Base-by-base conservation (phyloP, 139 green algal species). In the Chlorella vulgaris region DNA sequence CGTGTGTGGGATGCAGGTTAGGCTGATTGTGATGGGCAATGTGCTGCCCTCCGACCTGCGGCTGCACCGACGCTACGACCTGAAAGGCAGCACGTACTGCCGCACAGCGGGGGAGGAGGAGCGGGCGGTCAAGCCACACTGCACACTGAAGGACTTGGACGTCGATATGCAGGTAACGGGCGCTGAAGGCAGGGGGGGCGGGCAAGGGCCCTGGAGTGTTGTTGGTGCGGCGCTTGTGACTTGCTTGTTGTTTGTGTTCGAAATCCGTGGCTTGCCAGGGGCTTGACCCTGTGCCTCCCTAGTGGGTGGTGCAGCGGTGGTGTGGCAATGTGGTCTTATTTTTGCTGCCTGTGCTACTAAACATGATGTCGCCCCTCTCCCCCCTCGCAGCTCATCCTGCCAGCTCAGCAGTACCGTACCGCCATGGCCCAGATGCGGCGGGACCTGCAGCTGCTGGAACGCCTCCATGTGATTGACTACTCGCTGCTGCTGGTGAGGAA, bases 11-110 rank as follows among this genome's bases (percentile, higher is more conserved):
- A 2, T 15, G 47, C 85, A 96, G 88, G 91, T 96, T 61, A 91
- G 96, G 2, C 97, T 99, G 81, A 85, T 99, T 42, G 95, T 99
- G 1, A 99, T 99, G 96, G 89, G 80, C 81, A 99, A 98, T 86
- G 84, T 98, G 26, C 94, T 99, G 71, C 87, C 87, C 71, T 94
- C 93, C 3, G 93, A 98, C 76, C 86, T 97, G 55, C 91, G 88
- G 18, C 86, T 99, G 47, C 96, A 99, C 86, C 85, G 86, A 31
- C 91, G 90, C 58, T 99, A 92, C 79, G 96, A 99, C 85, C 87
- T 99, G 39, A 99, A 99, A 84, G 96, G 96, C 18, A 95, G 87
- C 36, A 95, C 90, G 29, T 63, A 47, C 58, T 28, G 58, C 22
- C 58, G 74, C 58, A 86, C 82, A 26, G 82, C 70, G 38, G 82